Conservation (phyloP, 2,329 filamentous ascomycete genomes). For the Colletotrichum sp. region DNA sequence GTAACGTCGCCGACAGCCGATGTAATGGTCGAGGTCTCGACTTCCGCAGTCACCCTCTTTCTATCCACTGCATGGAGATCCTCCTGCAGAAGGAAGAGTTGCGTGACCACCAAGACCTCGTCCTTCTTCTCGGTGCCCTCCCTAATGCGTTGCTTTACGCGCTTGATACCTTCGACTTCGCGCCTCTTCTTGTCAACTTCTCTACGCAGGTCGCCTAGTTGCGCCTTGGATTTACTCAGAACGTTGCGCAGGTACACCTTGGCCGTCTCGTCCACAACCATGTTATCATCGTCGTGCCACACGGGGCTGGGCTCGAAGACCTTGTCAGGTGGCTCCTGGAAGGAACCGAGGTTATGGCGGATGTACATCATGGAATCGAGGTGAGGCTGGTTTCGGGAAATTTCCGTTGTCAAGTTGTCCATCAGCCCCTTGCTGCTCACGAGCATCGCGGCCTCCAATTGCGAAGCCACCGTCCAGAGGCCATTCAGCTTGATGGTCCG, state of each 20-base stretch:
- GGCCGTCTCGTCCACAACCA: constrained; percentile 85
- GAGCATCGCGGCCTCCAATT: constrained; percentile 81
- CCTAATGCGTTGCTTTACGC: constrained; percentile 75
- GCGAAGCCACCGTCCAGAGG: constrained; percentile 81
- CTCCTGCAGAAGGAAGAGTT: constrained; percentile 86
- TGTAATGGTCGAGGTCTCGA: constrained; percentile 94
- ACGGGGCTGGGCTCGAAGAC: constrained; percentile 93
- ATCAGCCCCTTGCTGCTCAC: constrained; percentile 75
- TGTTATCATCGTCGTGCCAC: constrained; percentile 91
- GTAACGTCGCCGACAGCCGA: constrained; percentile 90
- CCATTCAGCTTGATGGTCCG: constrained; percentile 83
- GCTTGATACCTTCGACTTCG: constrained; percentile 82
- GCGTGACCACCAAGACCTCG: constrained; percentile 82
- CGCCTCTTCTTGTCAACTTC: constrained; percentile 86
- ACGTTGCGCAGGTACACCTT: constrained; percentile 93
- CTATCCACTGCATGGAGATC: constrained; percentile 84
- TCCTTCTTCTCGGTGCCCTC: constrained; percentile 89
- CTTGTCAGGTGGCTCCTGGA: constrained; percentile 85
- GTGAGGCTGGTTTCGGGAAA: constrained; percentile 84
- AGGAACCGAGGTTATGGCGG: constrained; percentile 83
- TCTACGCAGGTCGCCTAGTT: constrained; percentile 78
- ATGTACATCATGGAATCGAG: constrained; percentile 99
- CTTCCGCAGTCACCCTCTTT: constrained; percentile 84
- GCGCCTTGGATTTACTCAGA: constrained; percentile 85
- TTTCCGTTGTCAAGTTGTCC: constrained; percentile 77